Conservation (phyloP, 2,329 filamentous ascomycete species). For the Dichotomopilus funicola region DNA sequence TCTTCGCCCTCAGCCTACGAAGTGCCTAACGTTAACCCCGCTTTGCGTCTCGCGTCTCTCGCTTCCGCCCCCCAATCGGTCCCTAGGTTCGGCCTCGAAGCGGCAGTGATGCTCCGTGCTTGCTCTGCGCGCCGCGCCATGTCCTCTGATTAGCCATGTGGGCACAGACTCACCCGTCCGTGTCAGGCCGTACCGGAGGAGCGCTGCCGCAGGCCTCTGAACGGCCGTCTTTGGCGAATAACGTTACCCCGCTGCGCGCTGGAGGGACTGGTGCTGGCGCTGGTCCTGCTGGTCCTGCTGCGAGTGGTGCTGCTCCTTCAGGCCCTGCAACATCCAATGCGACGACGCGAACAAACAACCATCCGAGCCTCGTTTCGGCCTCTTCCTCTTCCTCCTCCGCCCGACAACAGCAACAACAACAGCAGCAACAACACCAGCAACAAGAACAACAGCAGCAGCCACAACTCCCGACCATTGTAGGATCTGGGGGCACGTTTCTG, state of each 20-base stretch:
- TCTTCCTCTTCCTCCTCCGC: no score
- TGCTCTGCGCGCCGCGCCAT: constrained; percentile 10
- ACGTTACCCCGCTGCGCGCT: constrained; percentile 11
- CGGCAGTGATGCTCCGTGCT: constrained; percentile 14
- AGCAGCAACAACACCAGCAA: no score
- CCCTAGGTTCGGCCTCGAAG: neutral
- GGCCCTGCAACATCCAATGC: neutral
- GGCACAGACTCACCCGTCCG: constrained; percentile 23
- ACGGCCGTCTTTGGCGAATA: constrained; percentile 13
- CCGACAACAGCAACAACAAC: no score
- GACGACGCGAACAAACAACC: constrained; percentile 3
- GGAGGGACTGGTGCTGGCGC: constrained; percentile 4
- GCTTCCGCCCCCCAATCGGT: constrained; percentile 3
- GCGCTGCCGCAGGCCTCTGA: constrained; percentile 13
- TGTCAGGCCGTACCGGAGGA: constrained; percentile 19
- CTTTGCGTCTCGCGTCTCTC: neutral
- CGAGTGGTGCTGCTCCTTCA: neutral
- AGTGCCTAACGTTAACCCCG: no score
- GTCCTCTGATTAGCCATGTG: constrained; percentile 21
- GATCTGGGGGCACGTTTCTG: constrained; percentile 22
- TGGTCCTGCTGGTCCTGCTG: neutral
- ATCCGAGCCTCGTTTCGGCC: no score
- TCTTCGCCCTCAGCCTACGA: no score
- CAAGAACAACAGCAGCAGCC: no score
- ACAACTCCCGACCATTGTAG: constrained; percentile 14